Base-by-base conservation (phyloP, 345 rosid genomes). In the Citrus sinensis region DNA sequence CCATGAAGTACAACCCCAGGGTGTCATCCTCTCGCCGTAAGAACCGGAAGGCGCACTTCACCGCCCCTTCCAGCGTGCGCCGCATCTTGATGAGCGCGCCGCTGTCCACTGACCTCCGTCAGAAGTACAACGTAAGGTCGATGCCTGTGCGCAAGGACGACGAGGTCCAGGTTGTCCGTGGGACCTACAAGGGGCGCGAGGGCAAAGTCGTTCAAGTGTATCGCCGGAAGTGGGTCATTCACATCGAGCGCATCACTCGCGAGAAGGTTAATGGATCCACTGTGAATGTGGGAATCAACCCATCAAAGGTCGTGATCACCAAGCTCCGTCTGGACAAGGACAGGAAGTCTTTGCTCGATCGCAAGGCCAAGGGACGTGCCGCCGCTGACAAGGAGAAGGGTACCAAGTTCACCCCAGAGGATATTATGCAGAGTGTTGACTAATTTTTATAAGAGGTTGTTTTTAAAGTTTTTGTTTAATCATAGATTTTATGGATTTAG, bases 221-320 rank as follows among this genome's bases (percentile, higher is more conserved):
- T 85, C 92, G 94, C 54, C 83, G 89, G 22, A 92, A 92, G 54
- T 92, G 97, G 97, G 97, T 92, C 59, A 91, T 92, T 76, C 97
- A 92, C 90, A 81, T 92, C 65, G 97, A 92, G 86, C 89, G 93
- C 34, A 91, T 92, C 72, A 91, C 97, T 0, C 82, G 94, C 4
- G 94, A 92, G 94, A 91, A 91, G 83, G 94, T 91, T 34, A 92
- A 92, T 22, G 97, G 93, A 13, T 87, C 94, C 2, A 92, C 97
- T 4, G 94, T 92, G 58, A 92, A 92, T 13, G 97, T 92, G 0
- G 97, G 97, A 0, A 75, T 92, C 55, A 88, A 91, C 80, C 93
- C 97, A 0, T 92, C 97, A 40, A 92, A 92, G 82, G 90, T 87
- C 9, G 89, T 91, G 42, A 85, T 92, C 9, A 89, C 92, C 35